These are phyloP conservation scores for Monosporozyma aquatica DNA, from an alignment of 805 yeast species.

Conservation along the genomic window DNA sequence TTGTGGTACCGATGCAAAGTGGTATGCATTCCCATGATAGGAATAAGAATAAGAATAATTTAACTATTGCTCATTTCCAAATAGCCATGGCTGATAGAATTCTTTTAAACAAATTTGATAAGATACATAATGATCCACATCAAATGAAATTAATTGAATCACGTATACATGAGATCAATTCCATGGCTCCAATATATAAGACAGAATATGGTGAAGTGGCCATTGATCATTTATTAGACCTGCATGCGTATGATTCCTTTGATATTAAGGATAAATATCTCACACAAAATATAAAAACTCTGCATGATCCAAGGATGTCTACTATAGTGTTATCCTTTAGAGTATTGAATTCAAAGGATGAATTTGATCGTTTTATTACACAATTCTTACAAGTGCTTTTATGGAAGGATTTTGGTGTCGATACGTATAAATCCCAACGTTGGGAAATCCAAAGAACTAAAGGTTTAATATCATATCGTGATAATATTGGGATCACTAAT, in stretches of 20 bases:
- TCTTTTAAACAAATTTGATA: slow-evolving; percentile 71
- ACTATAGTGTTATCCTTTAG: slow-evolving; percentile 45
- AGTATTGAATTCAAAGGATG: slow-evolving; percentile 27
- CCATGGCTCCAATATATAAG: slow-evolving; percentile 54
- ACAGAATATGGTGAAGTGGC: slow-evolving; percentile 70
- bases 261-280: slow-evolving; percentile 5
- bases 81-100: slow-evolving; percentile 83
- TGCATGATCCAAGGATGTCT: slow-evolving; percentile 45
- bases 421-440: slow-evolving; percentile 10
- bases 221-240: slow-evolving; percentile 55
- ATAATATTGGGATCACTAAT: slow-evolving; percentile 24
- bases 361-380: slow-evolving; percentile 42
- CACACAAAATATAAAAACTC: slow-evolving; percentile 15
- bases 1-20: slow-evolving; percentile 6
- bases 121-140: slow-evolving; percentile 22
- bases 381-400: slow-evolving; percentile 57
- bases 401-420: slow-evolving; percentile 53
- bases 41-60: slow-evolving; percentile 24
- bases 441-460: slow-evolving; percentile 74
- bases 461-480: slow-evolving; percentile 51
- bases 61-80: slow-evolving; percentile 82
- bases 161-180: slow-evolving; percentile 45
- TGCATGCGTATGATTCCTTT: slow-evolving; percentile 62
- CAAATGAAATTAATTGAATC: slow-evolving; percentile 16
- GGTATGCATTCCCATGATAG: too few relatives aligned